Base-by-base conservation (phyloP, 2,329 filamentous ascomycete species). In the Trichoderma afroharzianum region DNA sequence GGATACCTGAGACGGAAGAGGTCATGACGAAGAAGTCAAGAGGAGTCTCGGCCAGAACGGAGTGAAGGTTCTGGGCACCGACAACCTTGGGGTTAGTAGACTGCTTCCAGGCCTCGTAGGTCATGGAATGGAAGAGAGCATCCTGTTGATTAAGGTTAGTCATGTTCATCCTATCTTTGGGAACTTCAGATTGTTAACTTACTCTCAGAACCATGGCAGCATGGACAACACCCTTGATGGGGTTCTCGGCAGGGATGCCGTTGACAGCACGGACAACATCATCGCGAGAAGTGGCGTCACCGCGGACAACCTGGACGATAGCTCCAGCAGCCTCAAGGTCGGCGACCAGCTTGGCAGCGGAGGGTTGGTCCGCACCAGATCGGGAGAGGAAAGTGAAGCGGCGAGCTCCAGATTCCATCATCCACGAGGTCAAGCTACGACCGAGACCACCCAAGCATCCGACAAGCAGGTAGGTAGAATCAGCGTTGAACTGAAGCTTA, bases 1-100 rank as follows among this genome's bases (percentile, higher is more conserved):
- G 47, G n/a, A 67, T 78, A 9, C 78, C 80, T 2, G 75, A 75
- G 9, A 80, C 63, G n/a, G 75, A 76, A 39, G 67, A 72, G 2
- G 72, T 75, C 59, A 77, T 55, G 26, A 75, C 12, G 76, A 81
- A 80, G 73, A 81, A 82, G 74, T 82, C 78, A 7, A 79, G 74
- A 3, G 69, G 71, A 12, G 33, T 57, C 71, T 82, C 79, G 21
- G 15, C 36, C 3, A 75, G 58, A 0, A 74, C 76, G 11, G 75
- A 68, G 58, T 78, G 76, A 4, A 79, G 43, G 67, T 78, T 76
- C 74, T 74, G 75, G 0, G 75, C 71, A 9, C 76, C 77, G 24
- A 32, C 24, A 14, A 70, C 66, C 73, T 79, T 79, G 4, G 78
- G 76, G 6, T 72, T 72, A n/a, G 76, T 76, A 6, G 71, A 74